phyloP scores from a whole-genome alignment of 768 basidiomycete species.

The Holtermanniella nyarrowii region DNA sequence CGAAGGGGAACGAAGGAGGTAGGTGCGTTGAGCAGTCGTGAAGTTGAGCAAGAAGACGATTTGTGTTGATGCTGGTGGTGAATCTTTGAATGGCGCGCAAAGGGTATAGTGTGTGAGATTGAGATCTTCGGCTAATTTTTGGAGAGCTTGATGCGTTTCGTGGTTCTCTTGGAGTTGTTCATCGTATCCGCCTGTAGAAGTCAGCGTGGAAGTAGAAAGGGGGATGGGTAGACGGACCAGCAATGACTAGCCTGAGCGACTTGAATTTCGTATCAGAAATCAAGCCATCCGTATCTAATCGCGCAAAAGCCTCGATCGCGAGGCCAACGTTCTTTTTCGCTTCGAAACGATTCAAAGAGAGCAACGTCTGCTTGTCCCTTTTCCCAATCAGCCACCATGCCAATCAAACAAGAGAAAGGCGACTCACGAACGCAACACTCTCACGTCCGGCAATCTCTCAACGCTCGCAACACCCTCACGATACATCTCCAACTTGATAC shows the following conservation, averaged over 20 bases:
- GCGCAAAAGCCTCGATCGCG: constrained; percentile 68
- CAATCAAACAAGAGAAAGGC: no score
- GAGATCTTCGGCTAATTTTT: constrained; percentile 50
- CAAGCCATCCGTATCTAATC: constrained; percentile 38
- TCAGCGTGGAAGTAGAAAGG: neutral
- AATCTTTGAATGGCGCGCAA: constrained; percentile 3
- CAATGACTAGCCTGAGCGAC: constrained; percentile 62
- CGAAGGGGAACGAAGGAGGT: constrained; percentile 57
- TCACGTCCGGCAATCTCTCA: constrained; percentile 47
- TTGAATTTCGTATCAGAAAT: constrained; percentile 18
- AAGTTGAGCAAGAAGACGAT: constrained; percentile 89
- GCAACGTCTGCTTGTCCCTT: constrained; percentile 50
- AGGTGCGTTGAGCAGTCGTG: constrained; percentile 68
- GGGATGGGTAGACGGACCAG: constrained; percentile 46
- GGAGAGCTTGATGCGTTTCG: constrained; percentile 52
- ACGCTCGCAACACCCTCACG: constrained; percentile 43
- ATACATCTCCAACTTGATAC: constrained; percentile 74
- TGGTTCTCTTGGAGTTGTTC: constrained; percentile 76
- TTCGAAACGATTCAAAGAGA: constrained; percentile 89
- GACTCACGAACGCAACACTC: constrained; percentile 30
- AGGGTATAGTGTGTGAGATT: constrained; percentile 46
- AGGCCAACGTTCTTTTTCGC: constrained; percentile 82
- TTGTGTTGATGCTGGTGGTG: constrained; percentile 44
- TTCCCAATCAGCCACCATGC: no score
- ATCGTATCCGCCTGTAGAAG: constrained; percentile 72